Percentiles rank a stretch among this genome's conserved stretches.
phyloP scores from a whole-genome alignment of 1,139 yeast species.

The Hemisphaericaspora xylofermentans region DNA sequence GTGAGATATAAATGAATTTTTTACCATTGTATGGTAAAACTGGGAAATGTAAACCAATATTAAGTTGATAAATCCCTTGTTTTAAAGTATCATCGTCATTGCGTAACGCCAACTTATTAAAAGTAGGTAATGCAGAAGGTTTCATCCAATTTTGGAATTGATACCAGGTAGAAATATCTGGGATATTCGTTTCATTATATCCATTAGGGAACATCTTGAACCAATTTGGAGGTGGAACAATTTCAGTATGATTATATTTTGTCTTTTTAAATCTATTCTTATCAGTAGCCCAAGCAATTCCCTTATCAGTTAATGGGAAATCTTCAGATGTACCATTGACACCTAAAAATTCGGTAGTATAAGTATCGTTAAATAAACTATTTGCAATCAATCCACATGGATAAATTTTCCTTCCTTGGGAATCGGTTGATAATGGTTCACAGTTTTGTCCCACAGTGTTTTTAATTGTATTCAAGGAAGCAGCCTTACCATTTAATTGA shows the following conservation, averaged over 20 bases:
- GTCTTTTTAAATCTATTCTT: constrained; percentile 59
- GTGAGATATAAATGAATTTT: constrained; percentile 75
- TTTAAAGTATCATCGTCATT: constrained; percentile 65
- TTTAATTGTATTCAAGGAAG: constrained; percentile 55
- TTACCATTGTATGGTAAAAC: constrained; percentile 80
- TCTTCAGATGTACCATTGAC: constrained; percentile 40
- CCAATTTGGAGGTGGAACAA: constrained; percentile 84
- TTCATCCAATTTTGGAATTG: constrained; percentile 98
- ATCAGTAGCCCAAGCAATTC: constrained; percentile 71
- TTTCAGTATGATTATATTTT: constrained; percentile 51
- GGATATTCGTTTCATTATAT: constrained; percentile 63
- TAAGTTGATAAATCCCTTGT: constrained; percentile 69
- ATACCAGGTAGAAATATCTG: constrained; percentile 54
- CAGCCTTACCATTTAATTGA: constrained; percentile 77
- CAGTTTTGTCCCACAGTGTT: constrained; percentile 81
- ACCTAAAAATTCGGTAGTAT: constrained; percentile 40
- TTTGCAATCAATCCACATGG: constrained; percentile 84
- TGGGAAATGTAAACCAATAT: constrained; percentile 85
- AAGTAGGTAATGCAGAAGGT: constrained; percentile 84
- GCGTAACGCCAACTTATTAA: constrained; percentile 77
- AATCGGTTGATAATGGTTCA: constrained; percentile 67
- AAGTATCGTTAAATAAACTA: constrained; percentile 71
- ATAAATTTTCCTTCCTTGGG: constrained; percentile 55
- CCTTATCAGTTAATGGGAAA: constrained; percentile 51
- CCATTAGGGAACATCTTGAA: constrained; percentile 63